Conservation (phyloP, 129 eudicot genomes). For the Helianthus tuberosus region DNA sequence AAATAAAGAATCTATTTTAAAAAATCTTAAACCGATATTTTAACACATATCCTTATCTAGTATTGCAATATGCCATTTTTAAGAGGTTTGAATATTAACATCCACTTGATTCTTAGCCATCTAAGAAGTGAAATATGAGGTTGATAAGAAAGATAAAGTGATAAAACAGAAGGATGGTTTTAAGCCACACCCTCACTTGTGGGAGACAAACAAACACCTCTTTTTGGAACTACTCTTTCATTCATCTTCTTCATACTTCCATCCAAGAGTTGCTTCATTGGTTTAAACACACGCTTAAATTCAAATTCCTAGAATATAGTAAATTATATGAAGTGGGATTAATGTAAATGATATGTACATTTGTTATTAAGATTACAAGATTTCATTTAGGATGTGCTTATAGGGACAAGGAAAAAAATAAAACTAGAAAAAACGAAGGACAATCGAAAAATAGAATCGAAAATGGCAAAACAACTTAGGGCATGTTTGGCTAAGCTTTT, state of each 20-base stretch:
- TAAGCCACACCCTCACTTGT: slow-evolving; percentile 59
- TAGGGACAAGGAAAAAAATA: too few relatives aligned
- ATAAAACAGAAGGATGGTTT: slow-evolving; percentile 41
- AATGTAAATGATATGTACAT: not conserved
- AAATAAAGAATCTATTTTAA: not conserved
- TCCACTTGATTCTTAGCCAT: slow-evolving; percentile 41
- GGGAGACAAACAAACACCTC: slow-evolving; percentile 38
- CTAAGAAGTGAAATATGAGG: slow-evolving; percentile 43
- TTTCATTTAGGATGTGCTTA: too few relatives aligned
- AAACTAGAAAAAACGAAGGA: too few relatives aligned
- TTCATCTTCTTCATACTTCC: slow-evolving; percentile 7
- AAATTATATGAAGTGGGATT: not conserved
- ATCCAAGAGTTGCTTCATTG: not conserved
- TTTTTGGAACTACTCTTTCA: slow-evolving; percentile 28
- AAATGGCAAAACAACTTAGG: too few relatives aligned
- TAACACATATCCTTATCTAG: not conserved
- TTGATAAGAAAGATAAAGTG: slow-evolving; percentile 59
- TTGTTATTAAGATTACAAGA: too few relatives aligned
- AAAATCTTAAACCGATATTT: not conserved
- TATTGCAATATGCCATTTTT: not conserved
- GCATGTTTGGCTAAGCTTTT: too few relatives aligned
- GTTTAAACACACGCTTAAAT: not conserved
- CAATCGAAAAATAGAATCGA: too few relatives aligned
- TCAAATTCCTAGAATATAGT: not conserved
- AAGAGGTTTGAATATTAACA: slow-evolving; percentile 11